These are phyloP conservation scores for Phytophthora litchii DNA, from an alignment of 352 stramenopile genomes.

Conservation along the genomic window DNA sequence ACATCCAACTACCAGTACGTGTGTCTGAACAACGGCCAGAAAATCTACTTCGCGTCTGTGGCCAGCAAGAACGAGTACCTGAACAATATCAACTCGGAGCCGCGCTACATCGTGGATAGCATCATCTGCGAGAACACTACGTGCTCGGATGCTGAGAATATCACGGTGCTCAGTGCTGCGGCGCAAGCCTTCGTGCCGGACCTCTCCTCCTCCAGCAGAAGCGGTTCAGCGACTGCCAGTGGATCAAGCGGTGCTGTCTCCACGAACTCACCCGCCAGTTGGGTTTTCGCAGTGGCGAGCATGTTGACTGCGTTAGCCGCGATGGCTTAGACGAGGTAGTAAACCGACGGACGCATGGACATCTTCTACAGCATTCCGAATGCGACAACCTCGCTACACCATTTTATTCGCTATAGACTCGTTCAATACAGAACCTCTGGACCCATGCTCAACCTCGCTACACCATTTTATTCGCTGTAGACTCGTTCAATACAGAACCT, in stretches of 20 bases:
- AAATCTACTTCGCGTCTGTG: slow-evolving; percentile 82
- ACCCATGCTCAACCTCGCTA: slow-evolving; percentile 20
- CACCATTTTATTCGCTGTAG: slow-evolving; percentile 37
- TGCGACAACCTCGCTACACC: slow-evolving; percentile 23
- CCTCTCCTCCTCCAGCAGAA: slow-evolving; percentile 24
- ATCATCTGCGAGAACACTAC: slow-evolving; percentile 59
- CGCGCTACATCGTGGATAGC: slow-evolving; percentile 59
- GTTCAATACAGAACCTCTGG: slow-evolving; percentile 23
- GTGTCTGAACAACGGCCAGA: slow-evolving; percentile 78
- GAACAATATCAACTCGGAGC: slow-evolving; percentile 55
- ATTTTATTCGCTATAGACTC: slow-evolving; percentile 36
- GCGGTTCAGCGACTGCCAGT: slow-evolving; percentile 23
- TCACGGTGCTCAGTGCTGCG: slow-evolving; percentile 56
- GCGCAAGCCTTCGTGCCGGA: slow-evolving; percentile 41
- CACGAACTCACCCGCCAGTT: slow-evolving; percentile 12
- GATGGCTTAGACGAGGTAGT: slow-evolving; percentile 21
- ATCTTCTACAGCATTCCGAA: slow-evolving; percentile 20
- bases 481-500: slow-evolving; percentile 24
- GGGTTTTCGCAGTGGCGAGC: slow-evolving; percentile 20
- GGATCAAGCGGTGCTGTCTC: slow-evolving; percentile 32
- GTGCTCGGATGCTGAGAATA: slow-evolving; percentile 64
- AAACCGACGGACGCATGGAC: slow-evolving; percentile 3
- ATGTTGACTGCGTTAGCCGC: slow-evolving; percentile 18
- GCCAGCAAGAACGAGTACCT: slow-evolving; percentile 67
- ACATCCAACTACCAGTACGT: slow-evolving; percentile 71